Base-by-base conservation (phyloP, 192 early-diverging fungal species). In the Haplosporangium gracile region DNA sequence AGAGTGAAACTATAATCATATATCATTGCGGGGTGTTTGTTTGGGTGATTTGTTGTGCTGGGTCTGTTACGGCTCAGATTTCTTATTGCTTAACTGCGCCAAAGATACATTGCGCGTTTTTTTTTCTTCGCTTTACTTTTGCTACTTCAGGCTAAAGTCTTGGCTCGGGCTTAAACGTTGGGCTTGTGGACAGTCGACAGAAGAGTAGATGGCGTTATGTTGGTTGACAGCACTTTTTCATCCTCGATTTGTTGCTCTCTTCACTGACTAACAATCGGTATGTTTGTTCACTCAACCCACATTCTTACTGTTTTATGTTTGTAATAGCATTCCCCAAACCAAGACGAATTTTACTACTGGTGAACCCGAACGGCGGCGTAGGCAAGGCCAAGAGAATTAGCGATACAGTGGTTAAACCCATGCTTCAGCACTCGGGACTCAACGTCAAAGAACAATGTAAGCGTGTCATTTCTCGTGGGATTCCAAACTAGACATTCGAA, bases 321-420 rank as follows among this genome's bases (percentile, higher is more conserved):
- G 43, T 34, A 15, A 29, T 65, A 86, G 84, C 74, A 10, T 75
- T 86, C 38, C 84, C 84, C n/a, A 80, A 70, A 38, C 47, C 70
- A 2, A 29, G 76, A 68, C 63, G 79, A 11, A 70, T 81, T 6
- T 32, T 81, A 39, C 34, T 81, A 9, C 32, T 86, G 13, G 79
- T 86, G 42, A 86, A 86, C 36, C 84, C 84, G 2, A 81, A 78
- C 38, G 84, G 84, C 2, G 84, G 84, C 0, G 68, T 86, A 0
- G 79, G 84, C 13, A 76, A 22, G 40, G 84, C 84, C 43, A 81
- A 86, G 29, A 73, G 32, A 3, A 86, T 78, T 34, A 74, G 53
- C 36, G 79, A 86, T 11, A 78, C 75, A 13, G 43, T 86, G 9
- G 79, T 81, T 22, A 80, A 81, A 24, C 84, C 84, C 8, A 86